phyloP scores from a whole-genome alignment of 768 basidiomycete genomes.

The Phanerochaete carnosa region DNA sequence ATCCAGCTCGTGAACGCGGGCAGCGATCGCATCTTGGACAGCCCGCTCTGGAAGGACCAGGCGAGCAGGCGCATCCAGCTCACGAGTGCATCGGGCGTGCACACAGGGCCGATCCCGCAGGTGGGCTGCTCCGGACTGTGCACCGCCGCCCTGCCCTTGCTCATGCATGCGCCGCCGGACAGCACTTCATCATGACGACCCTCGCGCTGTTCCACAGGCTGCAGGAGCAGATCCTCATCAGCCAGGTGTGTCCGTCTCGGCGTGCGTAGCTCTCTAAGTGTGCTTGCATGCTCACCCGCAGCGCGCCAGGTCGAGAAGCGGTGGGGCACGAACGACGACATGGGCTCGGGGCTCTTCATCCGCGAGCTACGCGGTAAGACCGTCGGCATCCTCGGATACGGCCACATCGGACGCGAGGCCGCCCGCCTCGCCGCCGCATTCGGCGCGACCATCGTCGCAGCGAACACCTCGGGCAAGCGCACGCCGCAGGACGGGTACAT shows the following conservation, averaged over 20 bases:
- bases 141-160: background rate
- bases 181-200: slow-evolving; percentile 13
- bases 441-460: slow-evolving; percentile 10
- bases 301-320: slow-evolving; percentile 12
- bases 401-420: slow-evolving; percentile 12
- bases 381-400: slow-evolving; percentile 14
- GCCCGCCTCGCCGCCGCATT: slow-evolving; percentile 7
- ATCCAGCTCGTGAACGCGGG: slow-evolving; percentile 14
- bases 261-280: background rate
- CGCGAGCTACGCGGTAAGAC: slow-evolving; percentile 11
- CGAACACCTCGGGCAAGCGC: background rate
- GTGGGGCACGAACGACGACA: slow-evolving; percentile 8
- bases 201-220: slow-evolving; percentile 10
- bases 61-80: background rate
- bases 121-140: background rate
- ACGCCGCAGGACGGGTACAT: slow-evolving; percentile 7
- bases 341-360: slow-evolving; percentile 6
- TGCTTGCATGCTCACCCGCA: background rate
- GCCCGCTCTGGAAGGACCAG: slow-evolving; percentile 6
- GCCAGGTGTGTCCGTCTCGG: slow-evolving; percentile 2
- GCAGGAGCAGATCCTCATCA: slow-evolving; percentile 12
- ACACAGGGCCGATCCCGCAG: slow-evolving; percentile 10
- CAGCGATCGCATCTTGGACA: background rate
- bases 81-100: slow-evolving; percentile 10
- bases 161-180: background rate